Conservation (phyloP, 1,139 yeast genomes). For the Pichia terricola region DNA sequence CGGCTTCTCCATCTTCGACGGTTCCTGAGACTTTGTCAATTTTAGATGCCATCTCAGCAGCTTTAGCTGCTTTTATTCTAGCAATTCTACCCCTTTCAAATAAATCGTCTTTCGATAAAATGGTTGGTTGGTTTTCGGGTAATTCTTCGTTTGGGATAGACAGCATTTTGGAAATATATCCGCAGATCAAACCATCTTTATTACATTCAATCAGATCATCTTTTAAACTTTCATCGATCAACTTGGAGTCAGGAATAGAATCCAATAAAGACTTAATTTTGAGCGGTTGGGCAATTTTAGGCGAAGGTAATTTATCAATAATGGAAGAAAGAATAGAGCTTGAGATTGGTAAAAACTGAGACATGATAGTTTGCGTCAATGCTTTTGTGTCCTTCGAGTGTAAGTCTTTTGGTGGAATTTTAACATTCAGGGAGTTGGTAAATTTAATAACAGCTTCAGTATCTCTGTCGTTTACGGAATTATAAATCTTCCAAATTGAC, state of each 20-base stretch:
- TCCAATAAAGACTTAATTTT: conserved; percentile 63
- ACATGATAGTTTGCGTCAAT: conserved; percentile 59
- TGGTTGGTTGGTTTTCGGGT: conserved; percentile 44
- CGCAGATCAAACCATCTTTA: conserved; percentile 52
- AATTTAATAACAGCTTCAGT: conserved; percentile 68
- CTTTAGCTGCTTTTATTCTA: conserved; percentile 57
- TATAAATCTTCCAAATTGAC: conserved; percentile 87
- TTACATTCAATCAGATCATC: conserved; percentile 60
- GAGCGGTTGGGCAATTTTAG: conserved; percentile 59
- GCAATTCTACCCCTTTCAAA: conserved; percentile 60
- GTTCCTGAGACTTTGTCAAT: conserved; percentile 15
- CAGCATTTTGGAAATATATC: conserved; percentile 83
- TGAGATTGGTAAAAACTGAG: conserved; percentile 93
- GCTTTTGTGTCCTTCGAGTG: conserved; percentile 67
- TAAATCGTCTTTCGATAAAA: conserved; percentile 47
- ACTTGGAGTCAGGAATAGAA: conserved; percentile 41
- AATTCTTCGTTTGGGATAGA: conserved; percentile 76
- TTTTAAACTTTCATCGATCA: conserved; percentile 41
- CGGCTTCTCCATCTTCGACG: conserved; percentile 25
- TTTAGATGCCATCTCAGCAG: conserved; percentile 51
- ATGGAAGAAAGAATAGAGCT: conserved; percentile 78
- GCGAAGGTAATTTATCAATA: conserved; percentile 79
- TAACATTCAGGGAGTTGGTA: conserved; percentile 57
- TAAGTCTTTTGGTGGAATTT: conserved; percentile 65
- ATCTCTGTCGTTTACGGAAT: conserved; percentile 57